Evolutionary conservation across 129 eudicot species (phyloP).

Genomic region (Ambrosia artemisiifolia): DNA sequence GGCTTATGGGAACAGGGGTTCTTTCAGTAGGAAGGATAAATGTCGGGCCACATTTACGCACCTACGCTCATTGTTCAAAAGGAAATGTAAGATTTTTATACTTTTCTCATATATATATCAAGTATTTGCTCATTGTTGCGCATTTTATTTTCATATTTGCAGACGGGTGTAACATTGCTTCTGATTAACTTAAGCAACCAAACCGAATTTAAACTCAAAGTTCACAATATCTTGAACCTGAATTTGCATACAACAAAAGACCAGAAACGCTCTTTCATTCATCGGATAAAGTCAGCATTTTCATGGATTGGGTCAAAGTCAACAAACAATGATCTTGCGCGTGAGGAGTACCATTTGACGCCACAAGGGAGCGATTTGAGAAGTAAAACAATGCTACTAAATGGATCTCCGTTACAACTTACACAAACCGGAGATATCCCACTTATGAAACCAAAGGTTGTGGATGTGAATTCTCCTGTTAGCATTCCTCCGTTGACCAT

Average conservation of each 20-base stretch:
- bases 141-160: slow-evolving; percentile 14
- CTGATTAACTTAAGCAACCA: slow-evolving; percentile 85
- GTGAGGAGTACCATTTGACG: slow-evolving; percentile 82
- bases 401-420: slow-evolving; percentile 51
- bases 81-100: slow-evolving; percentile 56
- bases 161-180: slow-evolving; percentile 78
- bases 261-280: slow-evolving; percentile 26
- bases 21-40: slow-evolving; percentile 58
- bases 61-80: slow-evolving; percentile 91
- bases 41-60: slow-evolving; percentile 70
- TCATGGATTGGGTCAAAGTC: slow-evolving; percentile 87
- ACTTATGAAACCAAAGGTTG: slow-evolving; percentile 38
- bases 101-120: not conserved
- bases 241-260: slow-evolving; percentile 21
- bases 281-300: slow-evolving; percentile 52
- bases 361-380: slow-evolving; percentile 59
- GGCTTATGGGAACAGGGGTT: slow-evolving; percentile 88
- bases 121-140: not conserved
- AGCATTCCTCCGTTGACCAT: slow-evolving; percentile 58
- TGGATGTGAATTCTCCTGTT: slow-evolving; percentile 44
- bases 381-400: slow-evolving; percentile 64
- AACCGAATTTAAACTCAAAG: slow-evolving; percentile 45
- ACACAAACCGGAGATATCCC: slow-evolving; percentile 60
- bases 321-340: slow-evolving; percentile 35
- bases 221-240: slow-evolving; percentile 34